Evolutionary conservation across 148 eudicot species (phyloP), one percentile per base, ranked within the genome.

Genomic region (Chenopodium berlandieri): DNA sequence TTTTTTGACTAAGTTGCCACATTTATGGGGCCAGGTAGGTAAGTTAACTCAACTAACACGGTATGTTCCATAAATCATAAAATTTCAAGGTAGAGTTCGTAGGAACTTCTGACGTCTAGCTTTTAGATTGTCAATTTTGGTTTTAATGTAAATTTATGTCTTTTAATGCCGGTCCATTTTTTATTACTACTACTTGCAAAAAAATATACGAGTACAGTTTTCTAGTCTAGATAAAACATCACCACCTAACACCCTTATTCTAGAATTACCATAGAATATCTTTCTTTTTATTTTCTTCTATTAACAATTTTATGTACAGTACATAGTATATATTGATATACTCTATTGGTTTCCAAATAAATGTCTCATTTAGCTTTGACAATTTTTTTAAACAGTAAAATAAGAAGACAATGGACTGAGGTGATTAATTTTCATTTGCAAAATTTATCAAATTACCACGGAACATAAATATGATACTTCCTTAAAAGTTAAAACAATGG

Each of bases 1-100:
- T 77, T 73, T 64, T 47, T 81, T 64, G 72, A 75, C 78, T 81
- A 64, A 34, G 32, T 66, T 81, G 66, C 54, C 0, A 30, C 6
- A 37, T 34, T 54, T 13, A 73, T 80, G 62, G 77, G 65, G 31
- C 62, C 14, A 56, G 50, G 71, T 80, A 48, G 52, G 25, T 64
- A 12, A 60, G 20, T 73, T 40, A 37, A 47, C 78, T 30, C 77
- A 80, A 30, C 71, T 64, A 74, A 74, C 71, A 74, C 78, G 72
- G 37, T 23, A 73, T 80, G 46, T 30, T 73, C 47, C 2, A 72
- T 16, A 72, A 32, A 72, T 2, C 1, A 32, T 4, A 46, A 72
- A 40, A 40, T 40, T 40, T 40, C 44, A 40, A 40, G 44, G 44
- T 40, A 13, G 32, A 48, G 31, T 23, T 44, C 2, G 5, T 19